phyloP scores from a whole-genome alignment of 768 basidiomycete genomes.

The Suillus occidentalis region DNA sequence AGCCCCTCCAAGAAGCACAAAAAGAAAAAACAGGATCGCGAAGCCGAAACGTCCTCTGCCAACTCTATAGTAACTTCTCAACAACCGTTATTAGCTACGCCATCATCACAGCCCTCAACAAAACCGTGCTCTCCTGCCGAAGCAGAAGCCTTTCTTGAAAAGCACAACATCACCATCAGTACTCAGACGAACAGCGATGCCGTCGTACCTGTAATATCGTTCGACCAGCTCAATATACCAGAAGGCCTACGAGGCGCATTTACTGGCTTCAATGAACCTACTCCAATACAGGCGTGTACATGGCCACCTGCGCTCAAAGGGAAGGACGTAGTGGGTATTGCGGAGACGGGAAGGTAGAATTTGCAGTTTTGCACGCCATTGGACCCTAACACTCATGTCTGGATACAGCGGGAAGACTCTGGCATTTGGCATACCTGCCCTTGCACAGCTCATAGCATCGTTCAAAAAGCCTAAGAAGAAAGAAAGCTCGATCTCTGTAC shows the following conservation, averaged over 20 bases:
- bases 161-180: conserved; percentile 74
- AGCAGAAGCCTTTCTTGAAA: conserved; percentile 62
- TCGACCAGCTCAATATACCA: conserved; percentile 72
- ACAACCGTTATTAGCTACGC: conserved; percentile 16
- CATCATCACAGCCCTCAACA: conserved; percentile 15
- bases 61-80: conserved; percentile 19
- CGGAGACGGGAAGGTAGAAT: conserved; percentile 85
- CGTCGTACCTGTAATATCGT: conserved; percentile 69
- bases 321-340: conserved; percentile 91
- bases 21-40: conserved; percentile 24
- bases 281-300: conserved; percentile 93
- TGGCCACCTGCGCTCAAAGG: conserved; percentile 88
- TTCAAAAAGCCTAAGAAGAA: conserved; percentile 32
- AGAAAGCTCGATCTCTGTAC: conserved; percentile 50
- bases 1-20: conserved; percentile 26
- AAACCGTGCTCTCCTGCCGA: conserved; percentile 40
- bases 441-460: conserved; percentile 59
- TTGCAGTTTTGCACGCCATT: conserved; percentile 4
- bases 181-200: conserved; percentile 44
- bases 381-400: not conserved
- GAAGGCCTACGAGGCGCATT: conserved; percentile 62
- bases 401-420: conserved; percentile 85
- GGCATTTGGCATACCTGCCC: conserved; percentile 91
- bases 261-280: conserved; percentile 77
- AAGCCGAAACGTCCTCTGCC: conserved; percentile 3